These are phyloP conservation scores for Hanseniaspora clermontiae DNA, from an alignment of 805 yeast species.

Conservation along the genomic window DNA sequence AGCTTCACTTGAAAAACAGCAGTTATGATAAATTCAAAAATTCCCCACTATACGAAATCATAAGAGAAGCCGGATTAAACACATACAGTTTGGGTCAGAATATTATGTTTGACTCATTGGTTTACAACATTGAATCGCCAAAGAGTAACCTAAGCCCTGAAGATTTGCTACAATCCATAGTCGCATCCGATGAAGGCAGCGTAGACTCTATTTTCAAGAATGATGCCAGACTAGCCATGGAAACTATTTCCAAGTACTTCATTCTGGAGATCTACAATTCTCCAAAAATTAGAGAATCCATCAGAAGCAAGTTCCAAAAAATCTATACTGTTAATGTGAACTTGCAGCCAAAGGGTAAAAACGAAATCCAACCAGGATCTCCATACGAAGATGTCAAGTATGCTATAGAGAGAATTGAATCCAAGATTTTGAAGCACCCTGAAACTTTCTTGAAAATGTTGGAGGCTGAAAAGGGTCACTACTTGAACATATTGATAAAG, in stretches of 20 bases:
- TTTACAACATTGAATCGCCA: constrained; percentile 59
- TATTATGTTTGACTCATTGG: constrained; percentile 50
- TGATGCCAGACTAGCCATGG: constrained; percentile 48
- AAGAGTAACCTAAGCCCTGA: constrained; percentile 48
- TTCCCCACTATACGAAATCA: constrained; percentile 52
- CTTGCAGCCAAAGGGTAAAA: constrained; percentile 70
- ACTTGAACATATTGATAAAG: constrained; percentile 51
- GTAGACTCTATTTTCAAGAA: constrained; percentile 34
- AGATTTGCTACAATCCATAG: constrained; percentile 35
- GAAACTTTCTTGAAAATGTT: constrained; percentile 79
- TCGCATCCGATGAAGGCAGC: constrained; percentile 25
- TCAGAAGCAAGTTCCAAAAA: constrained; percentile 47
- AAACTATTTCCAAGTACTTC: constrained; percentile 60
- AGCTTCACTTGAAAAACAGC: constrained; percentile 48
- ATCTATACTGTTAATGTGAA: constrained; percentile 61
- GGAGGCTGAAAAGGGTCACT: constrained; percentile 75
- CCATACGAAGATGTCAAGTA: constrained; percentile 85
- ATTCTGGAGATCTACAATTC: constrained; percentile 72
- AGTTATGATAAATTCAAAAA: constrained; percentile 54
- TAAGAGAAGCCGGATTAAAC: constrained; percentile 61
- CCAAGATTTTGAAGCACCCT: constrained; percentile 63
- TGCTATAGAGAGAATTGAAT: constrained; percentile 66
- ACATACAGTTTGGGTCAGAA: constrained; percentile 76
- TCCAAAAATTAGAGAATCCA: constrained; percentile 63
- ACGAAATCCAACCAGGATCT: constrained; percentile 64